Percentiles rank a stretch among this genome's conserved stretches.
phyloP scores from a whole-genome alignment of 176 grass and related monocot species.

The Juncus inflexus region DNA sequence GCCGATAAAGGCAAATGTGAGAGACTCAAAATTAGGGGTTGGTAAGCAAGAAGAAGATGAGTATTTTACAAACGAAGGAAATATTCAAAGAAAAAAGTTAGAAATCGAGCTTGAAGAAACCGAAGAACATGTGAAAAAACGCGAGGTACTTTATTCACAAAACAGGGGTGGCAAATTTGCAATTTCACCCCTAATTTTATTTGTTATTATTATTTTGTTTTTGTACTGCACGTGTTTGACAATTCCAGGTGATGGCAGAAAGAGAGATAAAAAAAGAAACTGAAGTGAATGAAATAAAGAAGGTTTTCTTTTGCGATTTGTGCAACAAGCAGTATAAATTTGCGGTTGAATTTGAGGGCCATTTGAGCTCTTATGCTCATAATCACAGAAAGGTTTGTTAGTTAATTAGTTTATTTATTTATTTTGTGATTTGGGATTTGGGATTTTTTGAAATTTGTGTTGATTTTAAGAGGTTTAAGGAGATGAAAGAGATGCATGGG shows the following conservation, averaged over 20 bases:
- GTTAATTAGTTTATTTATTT: conserved; percentile 1
- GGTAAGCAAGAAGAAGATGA: conserved; percentile 98
- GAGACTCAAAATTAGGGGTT: conserved; percentile 89
- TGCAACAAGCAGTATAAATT: conserved; percentile 97
- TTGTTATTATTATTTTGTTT: conserved; percentile 58
- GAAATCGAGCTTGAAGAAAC: conserved; percentile 89
- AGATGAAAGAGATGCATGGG: conserved; percentile 95
- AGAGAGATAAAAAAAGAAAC: conserved; percentile 88
- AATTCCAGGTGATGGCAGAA: conserved; percentile 99
- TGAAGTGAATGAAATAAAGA: conserved; percentile 97
- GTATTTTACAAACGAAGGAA: conserved; percentile 85
- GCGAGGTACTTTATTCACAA: conserved; percentile 52
- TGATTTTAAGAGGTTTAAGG: conserved; percentile 69
- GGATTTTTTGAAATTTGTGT: not conserved
- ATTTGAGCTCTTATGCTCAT: conserved; percentile 97
- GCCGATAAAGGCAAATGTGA: conserved; percentile 85
- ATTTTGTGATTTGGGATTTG: not conserved
- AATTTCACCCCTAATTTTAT: conserved; percentile 32
- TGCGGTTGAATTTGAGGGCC: conserved; percentile 88
- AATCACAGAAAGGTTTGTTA: conserved; percentile 83
- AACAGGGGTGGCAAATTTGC: not conserved
- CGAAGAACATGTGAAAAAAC: conserved; percentile 84
- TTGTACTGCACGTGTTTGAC: conserved; percentile 68
- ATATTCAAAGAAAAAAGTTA: conserved; percentile 81
- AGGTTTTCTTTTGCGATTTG: conserved; percentile 85